Evolutionary conservation across 2,329 filamentous ascomycete species (phyloP).

Genomic region (Fonsecaea monophora): DNA sequence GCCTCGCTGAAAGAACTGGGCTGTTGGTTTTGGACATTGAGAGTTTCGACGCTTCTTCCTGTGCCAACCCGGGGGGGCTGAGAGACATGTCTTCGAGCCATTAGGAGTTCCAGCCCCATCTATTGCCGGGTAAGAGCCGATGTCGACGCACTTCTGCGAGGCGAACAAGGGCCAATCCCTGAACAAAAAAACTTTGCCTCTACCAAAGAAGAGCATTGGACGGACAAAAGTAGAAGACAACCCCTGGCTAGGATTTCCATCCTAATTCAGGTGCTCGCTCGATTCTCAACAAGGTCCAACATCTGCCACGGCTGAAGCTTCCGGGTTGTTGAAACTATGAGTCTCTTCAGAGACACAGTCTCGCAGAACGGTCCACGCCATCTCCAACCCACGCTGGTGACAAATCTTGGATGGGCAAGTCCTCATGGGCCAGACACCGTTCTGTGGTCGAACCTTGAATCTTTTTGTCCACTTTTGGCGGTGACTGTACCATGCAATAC

Average conservation of each 20-base stretch:
- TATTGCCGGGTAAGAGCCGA: background rate
- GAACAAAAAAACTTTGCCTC: background rate
- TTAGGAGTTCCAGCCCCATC: background rate
- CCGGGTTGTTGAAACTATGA: background rate
- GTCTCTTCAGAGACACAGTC: background rate
- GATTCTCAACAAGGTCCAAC: background rate
- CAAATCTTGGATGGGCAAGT: background rate
- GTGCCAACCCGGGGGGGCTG: conserved; percentile 3
- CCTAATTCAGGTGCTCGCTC: background rate
- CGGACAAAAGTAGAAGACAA: background rate
- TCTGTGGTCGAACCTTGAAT: background rate
- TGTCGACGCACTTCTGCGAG: background rate
- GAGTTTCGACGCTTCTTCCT: background rate
- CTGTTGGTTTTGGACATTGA: background rate
- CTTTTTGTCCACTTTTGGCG: background rate
- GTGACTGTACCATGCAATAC: background rate
- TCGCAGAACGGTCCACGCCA: background rate
- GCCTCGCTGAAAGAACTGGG: background rate
- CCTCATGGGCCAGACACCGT: background rate
- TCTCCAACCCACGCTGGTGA: background rate
- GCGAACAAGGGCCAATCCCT: conserved; percentile 6
- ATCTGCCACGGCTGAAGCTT: background rate
- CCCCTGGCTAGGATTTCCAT: background rate
- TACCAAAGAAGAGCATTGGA: background rate
- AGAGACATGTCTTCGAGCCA: background rate